Percentiles rank a stretch among this genome's conserved stretches.
These are phyloP conservation scores for Skeletonema menzelii DNA, from an alignment of 108 stramenopile genomes.

Conservation along the genomic window DNA sequence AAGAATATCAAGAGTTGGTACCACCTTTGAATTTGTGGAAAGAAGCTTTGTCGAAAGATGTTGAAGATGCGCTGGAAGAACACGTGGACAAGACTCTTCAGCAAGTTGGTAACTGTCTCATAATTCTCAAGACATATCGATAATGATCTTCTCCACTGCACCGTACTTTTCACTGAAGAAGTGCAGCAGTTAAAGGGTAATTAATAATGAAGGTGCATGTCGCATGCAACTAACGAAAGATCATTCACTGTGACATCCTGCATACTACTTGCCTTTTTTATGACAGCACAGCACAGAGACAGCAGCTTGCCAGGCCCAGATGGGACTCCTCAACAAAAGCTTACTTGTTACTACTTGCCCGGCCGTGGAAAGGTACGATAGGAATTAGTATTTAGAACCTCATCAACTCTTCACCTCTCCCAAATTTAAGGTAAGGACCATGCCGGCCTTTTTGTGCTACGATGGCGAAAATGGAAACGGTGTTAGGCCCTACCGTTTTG, in stretches of 20 bases:
- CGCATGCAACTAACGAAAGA: no score
- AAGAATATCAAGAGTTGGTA: not conserved
- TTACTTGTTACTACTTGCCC: not conserved
- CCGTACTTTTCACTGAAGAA: no score
- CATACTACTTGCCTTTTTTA: no score
- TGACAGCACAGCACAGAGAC: not conserved
- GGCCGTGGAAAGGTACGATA: not conserved
- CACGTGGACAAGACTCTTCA: not conserved
- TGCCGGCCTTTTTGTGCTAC: not conserved
- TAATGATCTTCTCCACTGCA: not conserved
- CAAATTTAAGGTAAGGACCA: not conserved
- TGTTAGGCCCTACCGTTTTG: not conserved
- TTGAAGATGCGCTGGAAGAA: not conserved
- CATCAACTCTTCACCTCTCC: no score
- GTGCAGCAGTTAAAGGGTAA: no score
- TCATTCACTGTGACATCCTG: no score
- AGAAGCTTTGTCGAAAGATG: not conserved
- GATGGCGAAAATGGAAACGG: not conserved
- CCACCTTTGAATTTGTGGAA: conserved; percentile 4
- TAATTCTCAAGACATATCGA: not conserved
- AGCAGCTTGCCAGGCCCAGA: no score
- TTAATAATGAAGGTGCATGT: no score
- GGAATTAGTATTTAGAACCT: not conserved
- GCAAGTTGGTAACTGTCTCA: not conserved
- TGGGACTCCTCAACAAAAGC: not conserved